Evolutionary conservation across 2,329 filamentous ascomycete genomes (phyloP).

Genomic region (Diaporthe sp.): DNA sequence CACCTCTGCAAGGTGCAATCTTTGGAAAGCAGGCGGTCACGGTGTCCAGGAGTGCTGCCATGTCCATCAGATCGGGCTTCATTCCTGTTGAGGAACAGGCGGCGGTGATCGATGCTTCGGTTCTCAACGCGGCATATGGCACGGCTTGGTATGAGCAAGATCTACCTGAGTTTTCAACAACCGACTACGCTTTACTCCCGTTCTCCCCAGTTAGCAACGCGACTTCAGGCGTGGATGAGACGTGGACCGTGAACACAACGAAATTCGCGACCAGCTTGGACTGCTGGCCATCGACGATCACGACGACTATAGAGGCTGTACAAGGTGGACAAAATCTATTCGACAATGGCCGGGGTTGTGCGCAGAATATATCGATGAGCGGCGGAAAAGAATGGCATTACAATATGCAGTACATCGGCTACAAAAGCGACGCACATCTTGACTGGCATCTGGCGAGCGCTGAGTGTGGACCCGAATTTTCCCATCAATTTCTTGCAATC

Average conservation of each 20-base stretch:
- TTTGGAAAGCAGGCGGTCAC: constrained; percentile 57
- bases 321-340: constrained; percentile 45
- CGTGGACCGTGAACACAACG: no score
- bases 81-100: constrained; percentile 45
- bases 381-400: constrained; percentile 42
- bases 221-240: no score
- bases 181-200: no score
- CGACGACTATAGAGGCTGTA: neutral
- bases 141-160: no score
- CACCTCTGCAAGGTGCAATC: constrained; percentile 68
- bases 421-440: constrained; percentile 50
- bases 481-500: constrained; percentile 55
- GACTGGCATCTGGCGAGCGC: constrained; percentile 51
- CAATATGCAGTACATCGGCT: constrained; percentile 59
- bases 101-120: constrained; percentile 44
- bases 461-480: constrained; percentile 49
- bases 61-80: constrained; percentile 41
- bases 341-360: constrained; percentile 55
- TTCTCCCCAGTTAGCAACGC: no score
- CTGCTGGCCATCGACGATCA: no score
- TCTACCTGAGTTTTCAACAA: no score
- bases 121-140: no score
- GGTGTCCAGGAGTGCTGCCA: constrained; percentile 11
- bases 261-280: no score
- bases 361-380: constrained; percentile 43